Conservation (phyloP, 352 stramenopile genomes). For the Peronospora belbahrii region DNA sequence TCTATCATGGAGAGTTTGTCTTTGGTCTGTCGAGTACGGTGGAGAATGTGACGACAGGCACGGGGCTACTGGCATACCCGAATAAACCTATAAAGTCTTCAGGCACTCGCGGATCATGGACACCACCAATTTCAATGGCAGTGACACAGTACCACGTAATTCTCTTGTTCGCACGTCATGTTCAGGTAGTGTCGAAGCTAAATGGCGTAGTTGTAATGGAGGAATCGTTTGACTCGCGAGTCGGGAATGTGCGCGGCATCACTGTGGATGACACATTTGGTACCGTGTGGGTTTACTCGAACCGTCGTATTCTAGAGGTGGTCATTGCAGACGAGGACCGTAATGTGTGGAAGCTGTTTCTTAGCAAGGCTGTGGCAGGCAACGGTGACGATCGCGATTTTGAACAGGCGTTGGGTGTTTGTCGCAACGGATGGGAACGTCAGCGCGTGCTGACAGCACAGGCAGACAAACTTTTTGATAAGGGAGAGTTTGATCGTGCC, state of each 20-base stretch:
- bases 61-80: slow-evolving; percentile 62
- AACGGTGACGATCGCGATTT: slow-evolving; percentile 78
- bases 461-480: slow-evolving; percentile 87
- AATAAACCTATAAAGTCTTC: slow-evolving; percentile 46
- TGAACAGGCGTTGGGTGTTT: slow-evolving; percentile 81
- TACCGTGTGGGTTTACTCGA: slow-evolving; percentile 78
- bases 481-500: slow-evolving; percentile 76
- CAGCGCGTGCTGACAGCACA: slow-evolving; percentile 85
- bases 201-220: slow-evolving; percentile 83
- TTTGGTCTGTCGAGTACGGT: slow-evolving; percentile 64
- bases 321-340: slow-evolving; percentile 84
- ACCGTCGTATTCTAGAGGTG: slow-evolving; percentile 71
- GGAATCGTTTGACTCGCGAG: slow-evolving; percentile 68
- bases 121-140: slow-evolving; percentile 71
- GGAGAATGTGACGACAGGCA: slow-evolving; percentile 77
- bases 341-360: slow-evolving; percentile 88
- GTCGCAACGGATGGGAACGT: slow-evolving; percentile 69
- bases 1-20: slow-evolving; percentile 86
- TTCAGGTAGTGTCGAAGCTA: slow-evolving; percentile 85
- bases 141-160: slow-evolving; percentile 91
- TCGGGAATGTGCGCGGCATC: slow-evolving; percentile 62
- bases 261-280: slow-evolving; percentile 71
- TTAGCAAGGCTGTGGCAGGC: slow-evolving; percentile 80
- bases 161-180: slow-evolving; percentile 69
- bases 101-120: slow-evolving; percentile 33